Evolutionary conservation across 78 protist genomes (phyloP).

Genomic region (Emiliania huxleyi): DNA sequence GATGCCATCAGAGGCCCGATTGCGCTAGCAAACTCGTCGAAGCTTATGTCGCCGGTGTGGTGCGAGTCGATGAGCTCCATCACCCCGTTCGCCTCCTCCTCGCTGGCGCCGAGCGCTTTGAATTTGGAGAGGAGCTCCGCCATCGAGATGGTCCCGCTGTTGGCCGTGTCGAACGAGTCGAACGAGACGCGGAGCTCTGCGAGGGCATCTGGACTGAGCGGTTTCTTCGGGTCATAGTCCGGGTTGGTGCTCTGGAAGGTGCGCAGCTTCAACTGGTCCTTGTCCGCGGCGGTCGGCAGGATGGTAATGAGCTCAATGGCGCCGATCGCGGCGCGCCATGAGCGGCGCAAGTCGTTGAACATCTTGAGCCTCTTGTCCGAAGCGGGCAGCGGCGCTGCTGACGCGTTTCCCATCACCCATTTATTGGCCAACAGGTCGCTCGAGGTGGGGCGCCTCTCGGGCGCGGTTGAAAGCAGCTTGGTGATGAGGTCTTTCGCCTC

Average conservation of each 20-base stretch:
- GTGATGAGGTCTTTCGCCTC: too few relatives aligned
- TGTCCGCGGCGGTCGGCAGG: too few relatives aligned
- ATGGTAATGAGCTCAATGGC: background rate
- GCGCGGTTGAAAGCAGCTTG: too few relatives aligned
- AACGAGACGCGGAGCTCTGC: background rate
- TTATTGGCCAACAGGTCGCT: background rate
- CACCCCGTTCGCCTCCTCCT: background rate
- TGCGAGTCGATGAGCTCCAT: background rate
- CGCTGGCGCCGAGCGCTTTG: background rate
- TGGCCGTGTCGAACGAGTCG: background rate
- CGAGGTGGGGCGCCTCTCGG: background rate
- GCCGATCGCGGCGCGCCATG: background rate
- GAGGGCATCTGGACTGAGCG: background rate
- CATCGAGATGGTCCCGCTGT: background rate
- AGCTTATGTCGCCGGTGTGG: background rate
- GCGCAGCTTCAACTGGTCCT: too few relatives aligned
- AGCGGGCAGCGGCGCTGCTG: background rate
- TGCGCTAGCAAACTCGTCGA: background rate
- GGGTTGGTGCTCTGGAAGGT: too few relatives aligned
- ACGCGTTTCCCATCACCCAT: constrained; percentile 18
- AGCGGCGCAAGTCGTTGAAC: background rate
- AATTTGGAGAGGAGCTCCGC: background rate
- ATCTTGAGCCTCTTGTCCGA: background rate
- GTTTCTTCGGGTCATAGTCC: too few relatives aligned
- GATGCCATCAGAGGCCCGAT: background rate